These are phyloP conservation scores for Naegleria fowleri DNA, from an alignment of 208 protist genomes.

Conservation along the genomic window DNA sequence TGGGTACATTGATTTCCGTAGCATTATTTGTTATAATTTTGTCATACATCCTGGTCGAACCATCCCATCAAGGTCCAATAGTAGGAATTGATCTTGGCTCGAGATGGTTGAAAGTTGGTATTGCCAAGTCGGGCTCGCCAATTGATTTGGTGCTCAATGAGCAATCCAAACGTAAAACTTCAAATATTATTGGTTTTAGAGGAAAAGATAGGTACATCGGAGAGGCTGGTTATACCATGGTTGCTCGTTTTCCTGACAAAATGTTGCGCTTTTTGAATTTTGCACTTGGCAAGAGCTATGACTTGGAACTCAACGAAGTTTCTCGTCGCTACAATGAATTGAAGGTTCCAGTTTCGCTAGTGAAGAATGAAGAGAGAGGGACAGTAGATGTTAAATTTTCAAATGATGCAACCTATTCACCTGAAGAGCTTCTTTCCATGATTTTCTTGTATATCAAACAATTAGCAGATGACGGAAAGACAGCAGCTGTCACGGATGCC, in stretches of 20 bases:
- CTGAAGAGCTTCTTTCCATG: slow-evolving; percentile 73
- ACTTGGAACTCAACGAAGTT: slow-evolving; percentile 35
- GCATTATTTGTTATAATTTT: too few relatives aligned
- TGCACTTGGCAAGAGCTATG: slow-evolving; percentile 26
- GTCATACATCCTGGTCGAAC: too few relatives aligned
- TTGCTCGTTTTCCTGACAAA: slow-evolving; percentile 61
- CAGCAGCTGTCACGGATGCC: slow-evolving; percentile 50
- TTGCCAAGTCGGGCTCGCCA: slow-evolving; percentile 47
- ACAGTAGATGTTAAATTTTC: slow-evolving; percentile 51
- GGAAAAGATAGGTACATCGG: slow-evolving; percentile 72
- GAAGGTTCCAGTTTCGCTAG: slow-evolving; percentile 2
- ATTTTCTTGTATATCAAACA: slow-evolving; percentile 63
- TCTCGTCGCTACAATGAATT: neutral
- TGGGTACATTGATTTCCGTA: too few relatives aligned
- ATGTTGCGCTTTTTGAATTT: slow-evolving; percentile 45
- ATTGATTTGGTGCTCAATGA: slow-evolving; percentile 84
- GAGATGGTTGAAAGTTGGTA: slow-evolving; percentile 53
- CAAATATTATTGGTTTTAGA: slow-evolving; percentile 71
- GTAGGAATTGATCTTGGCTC: slow-evolving; percentile 56
- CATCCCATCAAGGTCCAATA: slow-evolving; percentile 8
- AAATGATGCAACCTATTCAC: slow-evolving; percentile 52
- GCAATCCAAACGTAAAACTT: slow-evolving; percentile 79
- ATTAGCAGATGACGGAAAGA: slow-evolving; percentile 51
- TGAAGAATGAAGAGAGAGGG: slow-evolving; percentile 39
- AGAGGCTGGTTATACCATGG: slow-evolving; percentile 52